These are phyloP conservation scores for Blastobotrys proliferans DNA, from an alignment of 1,139 yeast genomes.

Conservation along the genomic window DNA sequence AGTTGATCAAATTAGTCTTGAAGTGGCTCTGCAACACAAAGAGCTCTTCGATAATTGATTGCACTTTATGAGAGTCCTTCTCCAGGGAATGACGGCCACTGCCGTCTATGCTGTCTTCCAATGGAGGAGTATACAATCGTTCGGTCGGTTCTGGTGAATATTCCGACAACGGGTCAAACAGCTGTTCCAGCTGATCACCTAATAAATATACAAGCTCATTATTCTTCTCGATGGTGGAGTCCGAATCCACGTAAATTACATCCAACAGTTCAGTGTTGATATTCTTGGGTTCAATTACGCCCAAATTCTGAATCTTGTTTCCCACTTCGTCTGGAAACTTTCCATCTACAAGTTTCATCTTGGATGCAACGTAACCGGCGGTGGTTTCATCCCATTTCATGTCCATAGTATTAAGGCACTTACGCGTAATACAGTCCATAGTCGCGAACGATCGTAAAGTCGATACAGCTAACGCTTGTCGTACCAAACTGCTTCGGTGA, in stretches of 20 bases:
- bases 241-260: conserved; percentile 61
- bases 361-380: conserved; percentile 70
- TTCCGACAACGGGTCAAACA: conserved; percentile 85
- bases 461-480: conserved; percentile 74
- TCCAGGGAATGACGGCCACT: conserved; percentile 8
- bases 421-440: conserved; percentile 36
- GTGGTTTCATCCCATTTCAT: conserved; percentile 62
- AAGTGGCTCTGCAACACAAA: conserved; percentile 66
- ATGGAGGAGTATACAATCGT: conserved; percentile 56
- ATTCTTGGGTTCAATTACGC: conserved; percentile 54
- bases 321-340: conserved; percentile 59
- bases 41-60: conserved; percentile 61
- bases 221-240: conserved; percentile 54
- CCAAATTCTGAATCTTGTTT: conserved; percentile 45
- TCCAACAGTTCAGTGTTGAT: conserved; percentile 61
- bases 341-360: conserved; percentile 49
- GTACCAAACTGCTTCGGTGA: conserved; percentile 53
- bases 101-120: conserved; percentile 2
- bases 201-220: conserved; percentile 68
- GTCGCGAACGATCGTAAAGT: conserved; percentile 63
- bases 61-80: conserved; percentile 22
- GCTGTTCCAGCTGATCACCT: conserved; percentile 82
- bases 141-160: conserved; percentile 88
- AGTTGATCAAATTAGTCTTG: conserved; percentile 65
- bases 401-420: conserved; percentile 19